Evolutionary conservation across 805 yeast genomes (phyloP).

Genomic region (Ogataea saltuana): DNA sequence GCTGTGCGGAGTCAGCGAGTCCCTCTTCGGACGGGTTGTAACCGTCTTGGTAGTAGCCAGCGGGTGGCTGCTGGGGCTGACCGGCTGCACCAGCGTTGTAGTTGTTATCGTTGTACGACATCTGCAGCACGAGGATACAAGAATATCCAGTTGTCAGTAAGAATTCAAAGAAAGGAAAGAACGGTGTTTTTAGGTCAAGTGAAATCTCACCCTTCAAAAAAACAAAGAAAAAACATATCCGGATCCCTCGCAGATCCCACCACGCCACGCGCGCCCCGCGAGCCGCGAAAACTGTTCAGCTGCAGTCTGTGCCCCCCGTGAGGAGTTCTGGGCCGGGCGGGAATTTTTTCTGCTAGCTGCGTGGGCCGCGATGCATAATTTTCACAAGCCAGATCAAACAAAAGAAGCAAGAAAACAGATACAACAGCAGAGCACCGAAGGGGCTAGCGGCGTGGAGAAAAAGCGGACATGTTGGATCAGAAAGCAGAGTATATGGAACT

Average conservation of each 20-base stretch:
- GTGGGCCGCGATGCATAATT: constrained; percentile 8
- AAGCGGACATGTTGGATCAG: background rate
- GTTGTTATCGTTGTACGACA: constrained; percentile 60
- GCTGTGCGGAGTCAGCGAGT: constrained; percentile 29
- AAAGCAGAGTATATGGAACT: constrained; percentile 6
- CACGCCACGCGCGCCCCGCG: constrained; percentile 1
- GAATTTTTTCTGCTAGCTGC: constrained; percentile 10
- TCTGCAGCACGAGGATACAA: constrained; percentile 32
- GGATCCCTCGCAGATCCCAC: background rate
- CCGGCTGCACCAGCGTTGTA: constrained; percentile 40
- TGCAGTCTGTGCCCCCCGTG: too few species aligned
- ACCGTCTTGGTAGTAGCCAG: constrained; percentile 32
- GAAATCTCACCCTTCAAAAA: background rate
- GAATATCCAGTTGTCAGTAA: constrained; percentile 3
- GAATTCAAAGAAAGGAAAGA: constrained; percentile 7
- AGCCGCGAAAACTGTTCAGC: background rate
- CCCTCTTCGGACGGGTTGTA: constrained; percentile 29
- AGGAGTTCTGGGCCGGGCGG: background rate
- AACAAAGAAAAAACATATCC: background rate
- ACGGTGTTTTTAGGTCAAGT: constrained; percentile 14
- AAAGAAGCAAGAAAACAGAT: background rate
- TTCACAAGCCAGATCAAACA: constrained; percentile 9
- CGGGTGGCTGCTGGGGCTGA: constrained; percentile 27
- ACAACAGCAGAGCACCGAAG: background rate
- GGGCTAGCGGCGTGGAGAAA: background rate